Base-by-base conservation (phyloP, 768 basidiomycete genomes). In the Podaxis mareebaensis region DNA sequence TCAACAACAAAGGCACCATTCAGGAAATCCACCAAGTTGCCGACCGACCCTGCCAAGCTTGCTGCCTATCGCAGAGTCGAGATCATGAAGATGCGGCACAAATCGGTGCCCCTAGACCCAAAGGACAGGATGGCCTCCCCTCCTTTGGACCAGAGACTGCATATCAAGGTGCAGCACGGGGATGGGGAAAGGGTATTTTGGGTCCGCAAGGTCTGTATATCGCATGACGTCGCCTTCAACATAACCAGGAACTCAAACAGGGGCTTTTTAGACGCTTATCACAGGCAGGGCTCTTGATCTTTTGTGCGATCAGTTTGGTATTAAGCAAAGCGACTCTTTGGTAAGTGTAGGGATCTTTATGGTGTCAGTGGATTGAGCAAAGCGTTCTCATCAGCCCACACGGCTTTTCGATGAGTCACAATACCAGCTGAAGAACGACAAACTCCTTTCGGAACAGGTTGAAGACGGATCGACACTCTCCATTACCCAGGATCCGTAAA, bases 21-120 rank as follows among this genome's bases (percentile, higher is more conserved):
- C 30, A 48, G 71, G 68, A 56, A 64, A 60, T 28, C 46, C 11
- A 66, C 62, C 39, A 79, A 78, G 65, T 67, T 72, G 42, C 79
- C 83, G 5, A 78, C 77, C 12, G 83, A 87, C 67, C 81, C 86
- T 7, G 78, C 76, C 59, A 86, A 86, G 66, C 70, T 82, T 22
- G 84, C 81, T 1, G 83, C 85, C 65, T 72, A 80, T 63, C 80
- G 81, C 61, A 85, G 84, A 67, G 70, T 92, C 17, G 84, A 87
- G 68, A 70, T 88, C 4, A 90, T 93, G 83, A 91, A 86, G 70
- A 83, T 94, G 81, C 85, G 87, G 59, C 91, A 90, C 70, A 80
- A 78, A 42, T 93, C 93, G 11, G 67, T 76, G 46, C 84, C 91
- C 2, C 85, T 78, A 7, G 86, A 93, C 67, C 79, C 83, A 20